Evolutionary conservation across 768 basidiomycete species (phyloP), one percentile per base, ranked within the genome.

Genomic region (Dacryopinax spathularia): DNA sequence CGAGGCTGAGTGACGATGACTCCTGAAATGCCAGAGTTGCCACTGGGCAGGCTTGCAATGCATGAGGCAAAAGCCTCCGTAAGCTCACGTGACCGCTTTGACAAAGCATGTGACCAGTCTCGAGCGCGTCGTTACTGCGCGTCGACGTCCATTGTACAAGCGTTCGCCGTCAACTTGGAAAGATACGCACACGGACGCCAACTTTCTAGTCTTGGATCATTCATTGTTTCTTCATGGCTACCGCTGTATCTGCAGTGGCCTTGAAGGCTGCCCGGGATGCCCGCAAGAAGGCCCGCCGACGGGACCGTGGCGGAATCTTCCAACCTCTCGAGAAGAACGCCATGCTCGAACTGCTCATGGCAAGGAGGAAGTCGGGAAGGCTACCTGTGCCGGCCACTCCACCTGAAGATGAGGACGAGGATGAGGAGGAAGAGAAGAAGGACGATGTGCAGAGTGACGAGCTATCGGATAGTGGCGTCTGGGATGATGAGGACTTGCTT

Each of bases 371-470:
- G 48, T 56, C 48, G 6, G 48, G 48, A 31, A 22, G 48, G 31
- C 10, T 56, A 29, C 22, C 9, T 56, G 25, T 10, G 9, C 29
- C 48, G 5, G 48, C 16, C 39, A 41, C 16, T 6, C 22, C 48
- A 56, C 31, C 29, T 56, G 48, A 13, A 27, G 48, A 13, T 13
- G 48, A 56, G 6, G 48, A 56, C 9, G 48, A 10, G 20, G 31
- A 15, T 0, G 63, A 25, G 63, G n/a, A 68, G 64, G 20, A 63
- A 20, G 27, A 62, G 56, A 22, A 68, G 63, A 1, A 67, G 60
- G 18, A 63, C 2, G 1, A 60, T 33, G 1, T 35, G 44, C n/a
- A 33, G 22, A 1, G 34, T 36, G 16, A 62, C 25, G 1, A 1
- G 1, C 5, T 13, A 9, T 56, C 25, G 0, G 36, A 6, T 0